phyloP scores from a whole-genome alignment of 768 basidiomycete genomes.

The Suillus spraguei region DNA sequence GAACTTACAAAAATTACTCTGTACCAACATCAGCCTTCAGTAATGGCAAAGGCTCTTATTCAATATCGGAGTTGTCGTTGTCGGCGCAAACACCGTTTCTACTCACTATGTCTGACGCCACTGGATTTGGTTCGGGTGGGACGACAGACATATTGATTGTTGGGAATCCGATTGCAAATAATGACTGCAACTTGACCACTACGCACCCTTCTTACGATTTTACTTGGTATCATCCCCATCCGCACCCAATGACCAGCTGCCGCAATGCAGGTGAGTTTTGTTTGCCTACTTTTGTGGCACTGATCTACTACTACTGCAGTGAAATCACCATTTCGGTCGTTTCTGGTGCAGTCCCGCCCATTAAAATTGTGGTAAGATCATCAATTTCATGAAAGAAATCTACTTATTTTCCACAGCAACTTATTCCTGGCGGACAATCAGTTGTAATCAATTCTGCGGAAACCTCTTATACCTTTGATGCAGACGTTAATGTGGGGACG shows the following conservation, averaged over 20 bases:
- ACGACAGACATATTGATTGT: constrained; percentile 50
- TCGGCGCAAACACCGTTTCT: too few species aligned
- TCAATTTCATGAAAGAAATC: background rate
- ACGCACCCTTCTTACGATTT: constrained; percentile 49
- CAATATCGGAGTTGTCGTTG: too few species aligned
- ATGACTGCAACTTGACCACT: constrained; percentile 46
- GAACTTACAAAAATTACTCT: too few species aligned
- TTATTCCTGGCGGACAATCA: constrained; percentile 63
- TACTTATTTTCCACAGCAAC: constrained; percentile 41
- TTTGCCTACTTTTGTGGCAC: background rate
- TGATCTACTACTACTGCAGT: constrained; percentile 32
- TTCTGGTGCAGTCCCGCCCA: constrained; percentile 39
- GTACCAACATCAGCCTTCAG: too few species aligned
- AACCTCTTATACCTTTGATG: constrained; percentile 51
- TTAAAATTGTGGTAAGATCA: constrained; percentile 51
- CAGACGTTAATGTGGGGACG: constrained; percentile 58
- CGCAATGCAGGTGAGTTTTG: constrained; percentile 58
- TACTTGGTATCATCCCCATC: constrained; percentile 37
- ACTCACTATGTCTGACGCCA: too few species aligned
- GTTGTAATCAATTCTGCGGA: constrained; percentile 43
- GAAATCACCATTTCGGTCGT: constrained; percentile 41
- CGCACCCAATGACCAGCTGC: too few species aligned
- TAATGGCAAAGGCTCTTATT: too few species aligned
- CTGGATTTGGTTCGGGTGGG: constrained; percentile 32
- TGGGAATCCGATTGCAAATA: constrained; percentile 41